Evolutionary conservation across 2,329 filamentous ascomycete genomes (phyloP).

Genomic region (Ciborinia camelliae): DNA sequence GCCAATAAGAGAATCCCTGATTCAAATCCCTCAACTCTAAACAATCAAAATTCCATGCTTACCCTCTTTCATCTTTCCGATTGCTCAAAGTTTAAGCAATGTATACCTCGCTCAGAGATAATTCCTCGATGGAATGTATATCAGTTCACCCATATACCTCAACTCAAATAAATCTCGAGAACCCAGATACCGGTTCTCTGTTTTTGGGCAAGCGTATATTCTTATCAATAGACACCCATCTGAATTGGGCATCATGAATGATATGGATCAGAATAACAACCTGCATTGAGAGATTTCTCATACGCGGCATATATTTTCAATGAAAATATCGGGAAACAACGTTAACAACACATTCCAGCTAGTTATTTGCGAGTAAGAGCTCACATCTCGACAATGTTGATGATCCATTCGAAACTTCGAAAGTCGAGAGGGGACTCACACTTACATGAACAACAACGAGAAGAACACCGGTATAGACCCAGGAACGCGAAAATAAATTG

Average conservation of each 20-base stretch:
- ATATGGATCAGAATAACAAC: background rate
- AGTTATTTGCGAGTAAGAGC: background rate
- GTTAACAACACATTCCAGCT: background rate
- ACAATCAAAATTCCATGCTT: background rate
- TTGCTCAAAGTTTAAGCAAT: too few relatives aligned
- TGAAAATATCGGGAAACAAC: background rate
- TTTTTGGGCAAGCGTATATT: background rate
- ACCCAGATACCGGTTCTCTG: background rate
- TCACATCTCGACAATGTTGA: background rate
- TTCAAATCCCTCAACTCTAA: constrained; percentile 12
- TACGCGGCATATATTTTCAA: background rate
- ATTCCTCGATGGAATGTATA: background rate
- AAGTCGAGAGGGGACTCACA: background rate
- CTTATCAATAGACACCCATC: background rate
- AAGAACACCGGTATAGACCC: background rate
- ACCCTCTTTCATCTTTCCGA: background rate
- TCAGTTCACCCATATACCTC: background rate
- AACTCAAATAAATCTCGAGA: background rate
- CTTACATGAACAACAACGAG: background rate
- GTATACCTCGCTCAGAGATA: background rate
- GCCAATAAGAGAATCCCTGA: constrained; percentile 14
- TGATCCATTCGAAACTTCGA: background rate
- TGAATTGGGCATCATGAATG: background rate
- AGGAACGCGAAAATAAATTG: background rate
- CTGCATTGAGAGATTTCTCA: background rate